phyloP scores from a whole-genome alignment of 345 rosid species.

The Ailanthus altissimus region DNA sequence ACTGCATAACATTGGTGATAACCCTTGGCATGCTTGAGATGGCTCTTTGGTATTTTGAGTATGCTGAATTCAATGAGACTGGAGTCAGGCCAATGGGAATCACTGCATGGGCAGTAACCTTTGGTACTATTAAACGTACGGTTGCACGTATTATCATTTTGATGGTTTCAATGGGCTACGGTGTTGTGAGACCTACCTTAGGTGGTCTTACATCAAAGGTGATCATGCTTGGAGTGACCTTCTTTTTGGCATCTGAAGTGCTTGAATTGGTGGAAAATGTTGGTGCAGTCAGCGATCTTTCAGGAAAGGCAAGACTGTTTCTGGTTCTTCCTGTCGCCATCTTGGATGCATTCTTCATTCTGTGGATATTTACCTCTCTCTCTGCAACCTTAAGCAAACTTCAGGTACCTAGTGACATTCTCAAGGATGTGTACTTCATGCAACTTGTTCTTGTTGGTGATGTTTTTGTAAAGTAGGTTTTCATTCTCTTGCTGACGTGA shows the following conservation, averaged over 20 bases:
- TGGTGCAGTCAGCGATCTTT: slow-evolving; percentile 86
- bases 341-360: slow-evolving; percentile 91
- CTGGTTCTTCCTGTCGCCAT: slow-evolving; percentile 81
- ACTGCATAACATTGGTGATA: slow-evolving; percentile 83
- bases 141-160: slow-evolving; percentile 75
- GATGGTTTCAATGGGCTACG: slow-evolving; percentile 95
- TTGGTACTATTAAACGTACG: slow-evolving; percentile 74
- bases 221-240: slow-evolving; percentile 81
- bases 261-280: slow-evolving; percentile 92
- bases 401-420: slow-evolving; percentile 53
- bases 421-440: slow-evolving; percentile 5
- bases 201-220: slow-evolving; percentile 95
- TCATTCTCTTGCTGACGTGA: not conserved
- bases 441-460: not conserved
- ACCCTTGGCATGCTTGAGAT: slow-evolving; percentile 94
- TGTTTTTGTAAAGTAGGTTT: not conserved
- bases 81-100: slow-evolving; percentile 87
- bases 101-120: slow-evolving; percentile 92
- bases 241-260: slow-evolving; percentile 85
- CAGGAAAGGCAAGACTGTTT: slow-evolving; percentile 86
- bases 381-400: slow-evolving; percentile 89
- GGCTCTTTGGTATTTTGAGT: slow-evolving; percentile 97
- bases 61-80: slow-evolving; percentile 81
- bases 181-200: slow-evolving; percentile 94
- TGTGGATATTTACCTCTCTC: slow-evolving; percentile 94